Conservation (phyloP, 2,329 filamentous ascomycete genomes). For the Aspergillus proliferans region DNA sequence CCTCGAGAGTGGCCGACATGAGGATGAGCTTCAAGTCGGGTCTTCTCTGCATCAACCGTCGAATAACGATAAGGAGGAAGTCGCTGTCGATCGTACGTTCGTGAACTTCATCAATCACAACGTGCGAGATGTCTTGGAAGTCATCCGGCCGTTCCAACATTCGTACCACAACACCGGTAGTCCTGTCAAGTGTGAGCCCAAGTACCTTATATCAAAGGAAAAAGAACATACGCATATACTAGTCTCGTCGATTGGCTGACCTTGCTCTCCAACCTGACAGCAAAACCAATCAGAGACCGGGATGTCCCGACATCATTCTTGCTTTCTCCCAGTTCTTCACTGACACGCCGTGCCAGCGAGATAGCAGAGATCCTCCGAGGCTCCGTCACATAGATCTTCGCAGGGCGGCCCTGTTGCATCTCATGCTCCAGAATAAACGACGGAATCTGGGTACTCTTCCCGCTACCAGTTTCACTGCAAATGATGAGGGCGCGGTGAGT, state of each 20-base stretch:
- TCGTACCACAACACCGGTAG: constrained; percentile 84
- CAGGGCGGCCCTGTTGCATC: constrained; percentile 68
- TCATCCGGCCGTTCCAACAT: constrained; percentile 91
- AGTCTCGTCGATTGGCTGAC: constrained; percentile 74
- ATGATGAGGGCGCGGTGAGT: constrained; percentile 82
- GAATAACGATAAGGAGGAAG: constrained; percentile 86
- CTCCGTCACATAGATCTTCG: constrained; percentile 93
- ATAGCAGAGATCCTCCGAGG: constrained; percentile 94
- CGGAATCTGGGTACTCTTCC: constrained; percentile 97
- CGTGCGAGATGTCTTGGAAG: constrained; percentile 80
- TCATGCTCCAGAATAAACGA: constrained; percentile 88
- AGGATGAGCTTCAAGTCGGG: constrained; percentile 85
- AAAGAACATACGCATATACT: constrained; percentile 67
- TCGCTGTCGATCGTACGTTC: constrained; percentile 95
- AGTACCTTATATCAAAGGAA: neutral
- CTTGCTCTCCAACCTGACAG: constrained; percentile 87
- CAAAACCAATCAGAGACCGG: constrained; percentile 85
- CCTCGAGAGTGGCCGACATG: constrained; percentile 97
- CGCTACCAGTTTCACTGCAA: constrained; percentile 93
- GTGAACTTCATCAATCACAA: constrained; percentile 96
- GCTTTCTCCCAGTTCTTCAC: constrained; percentile 85
- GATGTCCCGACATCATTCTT: constrained; percentile 74
- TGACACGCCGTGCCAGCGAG: constrained; percentile 84
- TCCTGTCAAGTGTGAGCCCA: constrained; percentile 24
- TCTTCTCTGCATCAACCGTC: constrained; percentile 68